Conservation (phyloP, 148 eudicot genomes). For the Vaccinium darrowii region DNA sequence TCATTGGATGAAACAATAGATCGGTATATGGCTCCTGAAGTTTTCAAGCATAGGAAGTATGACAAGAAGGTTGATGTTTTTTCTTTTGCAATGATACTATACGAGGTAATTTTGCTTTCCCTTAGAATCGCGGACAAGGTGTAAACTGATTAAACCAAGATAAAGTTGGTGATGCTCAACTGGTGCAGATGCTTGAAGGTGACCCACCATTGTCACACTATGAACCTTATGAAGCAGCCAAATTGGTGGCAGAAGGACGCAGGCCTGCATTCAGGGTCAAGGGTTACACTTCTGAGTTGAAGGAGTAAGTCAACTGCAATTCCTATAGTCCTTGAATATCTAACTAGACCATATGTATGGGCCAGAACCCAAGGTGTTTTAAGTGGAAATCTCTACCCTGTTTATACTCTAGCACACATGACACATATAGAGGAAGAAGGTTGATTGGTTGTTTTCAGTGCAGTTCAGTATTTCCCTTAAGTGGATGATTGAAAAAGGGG, state of each 20-base stretch:
- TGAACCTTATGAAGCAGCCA: conserved; percentile 85
- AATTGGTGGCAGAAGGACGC: conserved; percentile 72
- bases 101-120: conserved; percentile 63
- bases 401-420: background rate
- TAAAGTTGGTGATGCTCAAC: conserved; percentile 17
- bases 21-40: conserved; percentile 99
- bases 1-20: conserved; percentile 44
- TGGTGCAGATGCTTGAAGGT: conserved; percentile 76
- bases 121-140: background rate
- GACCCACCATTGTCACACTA: conserved; percentile 66
- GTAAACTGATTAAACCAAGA: background rate
- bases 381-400: background rate
- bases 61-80: conserved; percentile 98
- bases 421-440: background rate
- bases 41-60: conserved; percentile 89
- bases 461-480: background rate
- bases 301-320: conserved; percentile 58
- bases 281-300: conserved; percentile 56
- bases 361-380: background rate
- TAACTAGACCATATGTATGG: background rate
- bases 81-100: conserved; percentile 94
- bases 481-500: background rate
- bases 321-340: background rate
- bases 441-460: background rate
- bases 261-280: conserved; percentile 70